phyloP scores from a whole-genome alignment of 2,329 filamentous ascomycete genomes.

The Coniochaeta ligniaria region DNA sequence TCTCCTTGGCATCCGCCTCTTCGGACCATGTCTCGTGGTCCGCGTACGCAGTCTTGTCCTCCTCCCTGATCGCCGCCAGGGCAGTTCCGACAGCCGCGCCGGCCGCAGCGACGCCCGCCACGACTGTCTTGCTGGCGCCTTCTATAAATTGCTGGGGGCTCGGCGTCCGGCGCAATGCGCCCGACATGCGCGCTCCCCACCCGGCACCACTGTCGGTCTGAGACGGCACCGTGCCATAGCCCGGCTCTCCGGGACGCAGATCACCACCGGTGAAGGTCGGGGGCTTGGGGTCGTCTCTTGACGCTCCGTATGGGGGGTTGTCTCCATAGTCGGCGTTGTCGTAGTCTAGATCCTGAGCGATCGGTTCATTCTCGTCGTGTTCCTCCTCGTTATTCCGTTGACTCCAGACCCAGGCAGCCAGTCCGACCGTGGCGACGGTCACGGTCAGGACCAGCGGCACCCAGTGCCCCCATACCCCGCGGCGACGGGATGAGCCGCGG shows the following conservation, averaged over 20 bases:
- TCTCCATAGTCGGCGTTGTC: constrained; percentile 39
- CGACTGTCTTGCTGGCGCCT: constrained; percentile 72
- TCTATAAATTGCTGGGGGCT: constrained; percentile 87
- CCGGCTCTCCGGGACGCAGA: constrained; percentile 26
- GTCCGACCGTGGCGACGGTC: constrained; percentile 76
- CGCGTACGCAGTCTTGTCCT: constrained; percentile 70
- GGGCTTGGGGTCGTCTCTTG: constrained; percentile 26
- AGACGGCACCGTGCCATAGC: constrained; percentile 32
- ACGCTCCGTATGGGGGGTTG: constrained; percentile 41
- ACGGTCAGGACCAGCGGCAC: constrained; percentile 81
- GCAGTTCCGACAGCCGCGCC: constrained; percentile 78
- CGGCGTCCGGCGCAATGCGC: constrained; percentile 71
- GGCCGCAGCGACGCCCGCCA: constrained; percentile 74
- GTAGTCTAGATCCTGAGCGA: constrained; percentile 44
- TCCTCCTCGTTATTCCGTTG: constrained; percentile 73
- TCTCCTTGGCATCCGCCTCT: constrained; percentile 66
- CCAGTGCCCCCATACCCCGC: constrained; percentile 73
- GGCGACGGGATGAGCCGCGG: constrained; percentile 49
- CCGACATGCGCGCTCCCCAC: constrained; percentile 72
- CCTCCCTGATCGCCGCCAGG: constrained; percentile 75
- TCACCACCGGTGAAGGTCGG: constrained; percentile 26
- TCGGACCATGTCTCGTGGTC: constrained; percentile 92
- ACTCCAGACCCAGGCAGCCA: constrained; percentile 91
- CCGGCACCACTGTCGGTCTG: constrained; percentile 34
- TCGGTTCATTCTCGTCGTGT: constrained; percentile 49